Conservation (phyloP, 257 asterid genomes). For the Fraxinus pennsylvanica region DNA sequence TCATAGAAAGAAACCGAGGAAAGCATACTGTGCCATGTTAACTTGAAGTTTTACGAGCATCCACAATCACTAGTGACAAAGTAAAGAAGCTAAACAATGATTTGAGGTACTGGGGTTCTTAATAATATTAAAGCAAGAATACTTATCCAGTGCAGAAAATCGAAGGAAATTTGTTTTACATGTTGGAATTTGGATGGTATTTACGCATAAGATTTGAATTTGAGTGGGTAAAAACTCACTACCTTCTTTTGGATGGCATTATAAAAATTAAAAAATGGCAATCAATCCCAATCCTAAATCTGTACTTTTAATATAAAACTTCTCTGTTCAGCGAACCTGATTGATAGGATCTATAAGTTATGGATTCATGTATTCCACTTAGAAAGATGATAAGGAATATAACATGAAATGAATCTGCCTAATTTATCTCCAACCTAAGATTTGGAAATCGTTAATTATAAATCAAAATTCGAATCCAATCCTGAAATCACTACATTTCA, state of each 20-base stretch:
- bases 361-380: background rate
- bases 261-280: background rate
- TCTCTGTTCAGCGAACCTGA: background rate
- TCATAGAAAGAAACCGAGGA: background rate
- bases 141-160: background rate
- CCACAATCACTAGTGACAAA: background rate
- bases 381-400: background rate
- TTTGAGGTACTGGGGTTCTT: background rate
- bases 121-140: background rate
- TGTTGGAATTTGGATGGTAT: background rate
- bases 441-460: background rate
- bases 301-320: background rate
- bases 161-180: background rate
- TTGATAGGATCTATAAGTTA: background rate
- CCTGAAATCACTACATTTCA: background rate
- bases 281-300: background rate
- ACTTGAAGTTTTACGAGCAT: conserved; percentile 2
- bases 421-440: background rate
- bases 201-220: background rate
- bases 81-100: background rate
- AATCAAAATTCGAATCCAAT: background rate
- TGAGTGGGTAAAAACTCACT: background rate
- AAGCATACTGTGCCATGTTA: background rate
- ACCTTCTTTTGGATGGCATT: background rate
- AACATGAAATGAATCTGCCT: background rate